Evolutionary conservation across 1,284 basidiomycete genomes (phyloP), one percentile per base, ranked within the genome.

Genomic region (Rhodotorula sp.): DNA sequence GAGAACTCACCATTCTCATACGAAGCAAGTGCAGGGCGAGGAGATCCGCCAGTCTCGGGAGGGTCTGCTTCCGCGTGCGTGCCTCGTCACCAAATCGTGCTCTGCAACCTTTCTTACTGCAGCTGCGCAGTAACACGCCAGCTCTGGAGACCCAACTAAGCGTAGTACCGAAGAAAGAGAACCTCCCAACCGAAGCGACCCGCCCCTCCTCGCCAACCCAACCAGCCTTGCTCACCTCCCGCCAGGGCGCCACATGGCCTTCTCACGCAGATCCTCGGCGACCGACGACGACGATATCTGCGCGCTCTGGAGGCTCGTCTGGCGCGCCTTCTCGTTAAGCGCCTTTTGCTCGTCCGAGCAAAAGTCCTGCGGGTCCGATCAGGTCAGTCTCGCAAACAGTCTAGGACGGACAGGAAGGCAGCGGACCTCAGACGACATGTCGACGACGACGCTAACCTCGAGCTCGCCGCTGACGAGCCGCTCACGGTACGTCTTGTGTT

Each of bases 401-500:
- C 7, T 19, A 4, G 23, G 10, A 1, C 41, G 34, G 27, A 54
- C 17, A 8, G 21, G 5, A 10, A 13, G 21, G 2, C 4, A 21
- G 59, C 66, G 34, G 34, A 62, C 66, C n/a, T 17, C 16, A 3
- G 52, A n/a, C 10, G 41, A 25, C 58, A 61, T 56, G 19, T 12
- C 34, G 4, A 61, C 27, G 4, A 98, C 88, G 76, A 85, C 88
- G 42, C 87, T 86, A 0, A 89, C 86, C 1, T 86, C 77, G 1
- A 97, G 83, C 27, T 91, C 88, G 2, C 93, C 93, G 61, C 88
- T 86, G 25, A 95, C 88, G 67, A 98, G 88, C 75, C 88, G 89
- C 79, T 90, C 90, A 52, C 95, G 87, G 64, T 98, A 82, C 44
- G 87, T 86, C 19, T 93, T 93, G 81, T 97, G 97, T 77, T 89